These are phyloP conservation scores for Euphorbia peplus DNA, from an alignment of 345 rosid species.

Conservation along the genomic window DNA sequence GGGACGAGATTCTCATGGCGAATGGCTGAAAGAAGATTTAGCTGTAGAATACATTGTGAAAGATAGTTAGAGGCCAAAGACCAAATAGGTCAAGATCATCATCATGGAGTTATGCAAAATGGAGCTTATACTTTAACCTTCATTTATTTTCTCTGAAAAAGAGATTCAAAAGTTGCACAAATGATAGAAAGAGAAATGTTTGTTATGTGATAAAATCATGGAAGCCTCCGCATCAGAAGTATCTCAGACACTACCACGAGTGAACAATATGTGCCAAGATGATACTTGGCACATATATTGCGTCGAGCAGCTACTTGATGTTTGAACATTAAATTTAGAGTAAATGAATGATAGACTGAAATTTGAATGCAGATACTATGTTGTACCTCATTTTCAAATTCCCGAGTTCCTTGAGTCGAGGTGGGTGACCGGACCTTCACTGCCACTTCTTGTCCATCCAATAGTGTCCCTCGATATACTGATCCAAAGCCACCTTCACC, in stretches of 20 bases:
- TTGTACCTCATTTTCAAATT: constrained; percentile 34
- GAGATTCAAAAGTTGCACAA: neutral
- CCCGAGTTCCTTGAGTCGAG: constrained; percentile 33
- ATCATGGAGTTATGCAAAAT: neutral
- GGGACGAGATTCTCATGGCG: constrained; percentile 64
- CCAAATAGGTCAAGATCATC: neutral
- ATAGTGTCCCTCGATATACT: constrained; percentile 26
- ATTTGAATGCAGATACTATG: neutral
- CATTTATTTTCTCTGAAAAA: neutral
- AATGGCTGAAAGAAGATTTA: constrained; percentile 62
- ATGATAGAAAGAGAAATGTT: neutral
- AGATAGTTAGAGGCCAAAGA: constrained; percentile 3
- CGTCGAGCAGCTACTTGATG: neutral
- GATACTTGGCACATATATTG: neutral
- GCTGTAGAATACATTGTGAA: constrained; percentile 31
- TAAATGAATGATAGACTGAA: neutral
- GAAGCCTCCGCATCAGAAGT: neutral
- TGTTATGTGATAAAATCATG: neutral
- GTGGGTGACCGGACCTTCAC: constrained; percentile 36
- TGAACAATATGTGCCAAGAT: neutral
- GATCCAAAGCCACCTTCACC: constrained; percentile 37
- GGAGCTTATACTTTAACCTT: neutral
- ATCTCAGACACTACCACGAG: neutral
- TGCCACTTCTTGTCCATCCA: constrained; percentile 32
- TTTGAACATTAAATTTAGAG: neutral